Evolutionary conservation across 495 filamentous ascomycete genomes (phyloP), one percentile per base, ranked within the genome.

Genomic region (Podospora bellae-mahoneyi): DNA sequence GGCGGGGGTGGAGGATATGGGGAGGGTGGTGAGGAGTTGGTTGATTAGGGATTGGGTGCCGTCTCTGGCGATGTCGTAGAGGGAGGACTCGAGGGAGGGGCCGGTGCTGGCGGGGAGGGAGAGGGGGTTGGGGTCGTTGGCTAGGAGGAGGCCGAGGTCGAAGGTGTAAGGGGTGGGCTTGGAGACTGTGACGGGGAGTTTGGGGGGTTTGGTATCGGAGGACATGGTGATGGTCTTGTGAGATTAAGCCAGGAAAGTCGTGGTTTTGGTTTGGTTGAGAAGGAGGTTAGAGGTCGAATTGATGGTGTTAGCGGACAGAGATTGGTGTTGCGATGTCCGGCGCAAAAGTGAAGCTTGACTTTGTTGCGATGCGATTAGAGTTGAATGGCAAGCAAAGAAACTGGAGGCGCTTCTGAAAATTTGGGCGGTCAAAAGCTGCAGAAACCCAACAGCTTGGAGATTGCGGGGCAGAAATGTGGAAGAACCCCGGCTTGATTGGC

Each of bases 161-260:
- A 96, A 97, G 75, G 89, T 92, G 83, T 94, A 94, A 56, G 92
- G 94, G 1, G 88, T 96, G 0, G 92, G 91, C 77, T 94, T 93
- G 30, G 87, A 82, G 78, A 94, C 90, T 9, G 84, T 88, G 67
- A 93, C 84, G 63, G 79, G 76, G 68, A 83, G 81, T 72, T 83
- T 83, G 64, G 78, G 70, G 30, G 72, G 60, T 66, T 72, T 72
- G 39, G 71, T 64, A 1, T 44, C 32, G 60, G 80, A 3, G 3
- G 55, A 69, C 80, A 82, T 83, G 64, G 58, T 74, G 73, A 19
- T n/a, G 69, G 32, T 62, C 70, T 59, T 15, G 54, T 44, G 57
- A 53, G 9, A 39, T 30, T 61, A 7, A 61, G 4, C 26, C 4
- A 23, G 23, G 5, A 26, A 20, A 20, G 15, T 30, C 18, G 55